Base-by-base conservation (phyloP, 208 protist species). In the Leptomonas pyrrhocoris region DNA sequence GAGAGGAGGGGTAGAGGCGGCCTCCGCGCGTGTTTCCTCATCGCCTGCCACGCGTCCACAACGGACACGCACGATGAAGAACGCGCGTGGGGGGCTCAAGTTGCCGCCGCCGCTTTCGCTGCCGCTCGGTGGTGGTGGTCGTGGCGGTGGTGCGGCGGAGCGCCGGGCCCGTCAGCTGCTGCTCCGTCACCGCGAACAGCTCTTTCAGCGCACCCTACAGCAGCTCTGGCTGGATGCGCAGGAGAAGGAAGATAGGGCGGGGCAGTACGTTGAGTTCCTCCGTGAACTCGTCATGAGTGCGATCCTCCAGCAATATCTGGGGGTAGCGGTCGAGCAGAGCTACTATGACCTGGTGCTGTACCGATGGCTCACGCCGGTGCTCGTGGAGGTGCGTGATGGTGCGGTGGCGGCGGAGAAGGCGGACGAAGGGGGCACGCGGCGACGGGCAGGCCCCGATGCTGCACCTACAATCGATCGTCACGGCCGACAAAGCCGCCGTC, bases 291-390 rank as follows among this genome's bases (percentile, higher is more conserved):
- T 90, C 13, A 71, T 93, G 27, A 72, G 51, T 27, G 79, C 73
- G 2, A 63, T 93, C 11, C 83, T 87, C 46, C 73, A 87, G 28
- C 83, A 90, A 42, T 93, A 79, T 36, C 60, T 93, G 12, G 49
- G 69, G 18, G 76, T 93, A 11, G 38, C 55, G 7, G 85, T 90
- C 6, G 76, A 80, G 19, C 55, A 75, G 21, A 87, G 73, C 58
- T 68, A 56, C 38, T 48, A 81, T 46, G 84, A 90, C 42, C 12
- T 85, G 28, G 76, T 84, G 27, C 70, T 93, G 49, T 78, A 74
- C 42, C 74, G 60, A 2, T 90, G 80, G 80, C 72, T 93, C 15
- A 28, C 69, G 19, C 77, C 63, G 25, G 31, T 62, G 19, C 27
- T 63, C 25, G 19, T 42, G 25, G 0, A 23, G 55, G 64, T 34